These are phyloP conservation scores for Xylaria sp. DNA, from an alignment of 2,329 filamentous ascomycete species.

Conservation along the genomic window DNA sequence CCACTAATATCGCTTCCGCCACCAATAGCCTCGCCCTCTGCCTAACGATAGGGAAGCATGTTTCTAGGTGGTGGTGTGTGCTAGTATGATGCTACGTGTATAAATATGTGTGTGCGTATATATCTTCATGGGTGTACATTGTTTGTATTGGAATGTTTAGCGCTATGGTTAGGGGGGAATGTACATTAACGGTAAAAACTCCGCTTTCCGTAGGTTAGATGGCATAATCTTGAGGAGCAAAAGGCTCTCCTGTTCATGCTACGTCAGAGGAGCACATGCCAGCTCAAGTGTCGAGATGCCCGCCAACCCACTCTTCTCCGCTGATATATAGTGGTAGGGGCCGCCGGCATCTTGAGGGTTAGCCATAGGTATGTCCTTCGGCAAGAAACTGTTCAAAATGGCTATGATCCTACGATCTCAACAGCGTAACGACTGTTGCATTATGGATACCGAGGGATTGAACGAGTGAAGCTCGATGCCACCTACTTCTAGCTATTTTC, in stretches of 20 bases:
- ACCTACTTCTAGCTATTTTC: too few species aligned
- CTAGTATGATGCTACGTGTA: neutral
- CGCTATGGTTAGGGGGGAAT: neutral
- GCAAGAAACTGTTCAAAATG: too few species aligned
- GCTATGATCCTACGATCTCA: too few species aligned
- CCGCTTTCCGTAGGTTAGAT: neutral
- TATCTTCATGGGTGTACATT: neutral
- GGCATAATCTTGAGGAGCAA: neutral
- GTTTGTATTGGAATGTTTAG: neutral
- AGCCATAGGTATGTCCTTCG: too few species aligned
- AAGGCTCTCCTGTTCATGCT: neutral
- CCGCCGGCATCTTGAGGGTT: too few species aligned
- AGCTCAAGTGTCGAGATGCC: neutral
- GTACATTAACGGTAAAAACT: neutral
- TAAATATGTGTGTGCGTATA: slow-evolving; percentile 5
- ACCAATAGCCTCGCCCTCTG: slow-evolving; percentile 31
- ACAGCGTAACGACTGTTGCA: too few species aligned
- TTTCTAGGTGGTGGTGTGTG: neutral
- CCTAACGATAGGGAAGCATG: neutral
- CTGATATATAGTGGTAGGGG: too few species aligned
- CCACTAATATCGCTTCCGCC: slow-evolving; percentile 49
- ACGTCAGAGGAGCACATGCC: neutral
- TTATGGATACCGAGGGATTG: too few species aligned
- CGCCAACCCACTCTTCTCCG: too few species aligned
- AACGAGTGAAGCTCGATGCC: too few species aligned